Percentiles rank a stretch among this genome's conserved stretches.
Evolutionary conservation across 306 rosid genomes (phyloP).

Genomic region (Glycine soja): DNA sequence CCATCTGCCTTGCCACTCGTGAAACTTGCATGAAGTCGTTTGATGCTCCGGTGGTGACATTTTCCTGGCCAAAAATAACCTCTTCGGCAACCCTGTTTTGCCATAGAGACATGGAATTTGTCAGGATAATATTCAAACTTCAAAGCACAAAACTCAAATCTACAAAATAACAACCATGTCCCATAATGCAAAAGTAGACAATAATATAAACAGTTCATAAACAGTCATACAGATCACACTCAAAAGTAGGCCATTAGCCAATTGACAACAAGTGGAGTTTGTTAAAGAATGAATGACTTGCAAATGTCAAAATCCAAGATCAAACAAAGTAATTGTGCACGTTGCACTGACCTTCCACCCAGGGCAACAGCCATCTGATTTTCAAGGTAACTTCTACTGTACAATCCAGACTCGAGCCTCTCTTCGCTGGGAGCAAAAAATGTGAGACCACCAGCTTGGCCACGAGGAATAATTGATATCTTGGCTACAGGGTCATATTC

Average conservation of each 20-base stretch:
- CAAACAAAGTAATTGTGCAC: conserved; percentile 12
- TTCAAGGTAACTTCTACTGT: conserved; percentile 99
- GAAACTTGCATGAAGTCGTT: conserved; percentile 99
- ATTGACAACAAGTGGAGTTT: neutral
- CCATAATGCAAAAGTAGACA: neutral
- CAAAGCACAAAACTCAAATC: neutral
- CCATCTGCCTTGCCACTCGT: conserved; percentile 98
- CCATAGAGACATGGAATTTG: conserved; percentile 16
- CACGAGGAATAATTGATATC: conserved; percentile 97
- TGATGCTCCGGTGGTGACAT: conserved; percentile 97
- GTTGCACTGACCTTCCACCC: conserved; percentile 61
- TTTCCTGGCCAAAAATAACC: conserved; percentile 66
- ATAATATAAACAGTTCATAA: neutral
- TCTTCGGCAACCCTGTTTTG: conserved; percentile 91
- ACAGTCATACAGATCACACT: neutral
- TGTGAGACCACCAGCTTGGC: conserved; percentile 68
- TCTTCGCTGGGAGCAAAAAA: conserved; percentile 66
- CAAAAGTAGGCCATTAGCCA: neutral
- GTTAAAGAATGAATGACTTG: neutral
- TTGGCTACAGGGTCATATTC: conserved; percentile 83
- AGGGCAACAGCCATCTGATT: conserved; percentile 99
- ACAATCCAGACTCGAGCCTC: conserved; percentile 68
- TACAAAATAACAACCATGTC: neutral
- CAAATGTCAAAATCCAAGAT: conserved; percentile 16
- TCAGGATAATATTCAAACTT: conserved; percentile 18